These are phyloP conservation scores for Ogataea thermomethanolica DNA, from an alignment of 805 yeast species.

Conservation along the genomic window DNA sequence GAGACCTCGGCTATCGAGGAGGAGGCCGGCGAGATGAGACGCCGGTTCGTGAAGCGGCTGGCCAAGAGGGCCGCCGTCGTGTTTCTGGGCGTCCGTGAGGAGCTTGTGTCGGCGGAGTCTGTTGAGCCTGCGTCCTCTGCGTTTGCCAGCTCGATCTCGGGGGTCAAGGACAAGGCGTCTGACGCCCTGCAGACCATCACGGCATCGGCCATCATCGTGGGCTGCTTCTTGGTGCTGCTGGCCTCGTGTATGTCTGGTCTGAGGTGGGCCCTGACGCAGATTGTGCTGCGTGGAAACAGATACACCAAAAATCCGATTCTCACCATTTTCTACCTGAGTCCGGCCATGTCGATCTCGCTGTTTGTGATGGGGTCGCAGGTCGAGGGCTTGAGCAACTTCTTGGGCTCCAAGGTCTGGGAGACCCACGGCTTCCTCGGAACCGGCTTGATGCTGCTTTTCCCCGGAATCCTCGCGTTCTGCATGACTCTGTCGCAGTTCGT, in stretches of 20 bases:
- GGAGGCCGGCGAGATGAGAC: constrained; percentile 21
- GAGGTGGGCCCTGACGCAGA: constrained; percentile 89
- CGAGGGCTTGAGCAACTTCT: constrained; percentile 61
- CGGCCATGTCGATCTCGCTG: constrained; percentile 66
- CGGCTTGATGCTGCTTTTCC: constrained; percentile 55
- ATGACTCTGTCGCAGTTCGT: constrained; percentile 85
- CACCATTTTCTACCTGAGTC: constrained; percentile 76
- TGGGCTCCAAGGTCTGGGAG: constrained; percentile 55
- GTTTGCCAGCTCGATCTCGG: constrained; percentile 1
- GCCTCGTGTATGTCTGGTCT: constrained; percentile 80
- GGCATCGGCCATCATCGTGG: constrained; percentile 36
- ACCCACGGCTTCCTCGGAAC: constrained; percentile 52
- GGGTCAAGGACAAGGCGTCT: constrained; percentile 12
- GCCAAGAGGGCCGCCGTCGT: constrained; percentile 17
- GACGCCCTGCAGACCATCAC: constrained; percentile 8
- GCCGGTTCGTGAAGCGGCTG: constrained; percentile 14
- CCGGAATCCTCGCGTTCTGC: constrained; percentile 79
- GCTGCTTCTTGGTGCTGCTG: constrained; percentile 67
- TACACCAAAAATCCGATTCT: constrained; percentile 67
- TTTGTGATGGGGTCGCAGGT: constrained; percentile 57
- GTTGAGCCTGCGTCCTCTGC: neutral
- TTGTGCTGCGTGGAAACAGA: constrained; percentile 58
- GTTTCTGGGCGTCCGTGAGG: constrained; percentile 12
- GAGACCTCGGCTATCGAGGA: constrained; percentile 16
- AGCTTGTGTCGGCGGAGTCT: neutral